A percentile compares a stretch with the other conserved stretches of the same genome.
Conservation (phyloP, 2,329 filamentous ascomycete species). For the Akanthomyces uredinophilus region DNA sequence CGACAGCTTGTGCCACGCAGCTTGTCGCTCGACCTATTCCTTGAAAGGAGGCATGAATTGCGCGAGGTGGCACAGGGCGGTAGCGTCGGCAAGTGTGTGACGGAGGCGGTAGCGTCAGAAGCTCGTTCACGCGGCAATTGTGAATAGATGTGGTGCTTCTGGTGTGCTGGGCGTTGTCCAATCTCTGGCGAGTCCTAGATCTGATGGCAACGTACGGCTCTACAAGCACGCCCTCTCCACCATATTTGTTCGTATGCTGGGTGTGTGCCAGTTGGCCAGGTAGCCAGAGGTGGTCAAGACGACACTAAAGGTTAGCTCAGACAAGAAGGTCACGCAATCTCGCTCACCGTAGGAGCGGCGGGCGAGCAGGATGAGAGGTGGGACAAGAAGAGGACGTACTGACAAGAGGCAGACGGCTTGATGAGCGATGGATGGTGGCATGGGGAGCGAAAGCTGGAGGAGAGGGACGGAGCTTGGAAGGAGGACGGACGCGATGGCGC, state of each 20-base stretch:
- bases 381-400: background rate
- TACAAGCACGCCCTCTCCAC: background rate
- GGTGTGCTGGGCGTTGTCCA: background rate
- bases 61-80: background rate
- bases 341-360: background rate
- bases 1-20: background rate
- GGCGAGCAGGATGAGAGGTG: background rate
- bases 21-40: background rate
- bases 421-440: background rate
- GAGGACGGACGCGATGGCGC: background rate
- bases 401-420: background rate
- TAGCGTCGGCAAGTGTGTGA: background rate
- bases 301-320: background rate
- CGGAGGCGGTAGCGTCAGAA: background rate
- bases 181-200: no score
- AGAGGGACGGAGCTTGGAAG: background rate
- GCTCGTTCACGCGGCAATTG: constrained; percentile 1
- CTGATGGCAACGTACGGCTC: background rate
- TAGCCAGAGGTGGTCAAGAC: background rate
- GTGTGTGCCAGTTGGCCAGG: background rate
- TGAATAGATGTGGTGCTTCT: background rate
- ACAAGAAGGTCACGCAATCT: background rate
- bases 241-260: background rate
- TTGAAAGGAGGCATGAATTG: background rate
- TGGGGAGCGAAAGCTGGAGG: background rate